Percentiles rank a stretch among this genome's conserved stretches.
Evolutionary conservation across 768 basidiomycete species (phyloP).

Genomic region (Boletus barrowsii): DNA sequence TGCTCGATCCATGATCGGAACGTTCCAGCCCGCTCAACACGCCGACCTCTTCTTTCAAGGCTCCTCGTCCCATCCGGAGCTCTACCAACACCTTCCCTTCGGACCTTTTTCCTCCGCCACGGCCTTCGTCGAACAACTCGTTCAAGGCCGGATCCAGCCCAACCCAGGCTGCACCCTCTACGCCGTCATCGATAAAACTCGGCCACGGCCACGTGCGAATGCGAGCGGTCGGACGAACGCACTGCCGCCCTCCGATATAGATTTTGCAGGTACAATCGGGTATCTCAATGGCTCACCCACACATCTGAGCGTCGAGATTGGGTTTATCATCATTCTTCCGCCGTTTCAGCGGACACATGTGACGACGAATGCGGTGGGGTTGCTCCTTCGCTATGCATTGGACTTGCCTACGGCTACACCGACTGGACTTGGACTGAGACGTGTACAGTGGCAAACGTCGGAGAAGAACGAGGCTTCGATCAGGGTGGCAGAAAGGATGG

Average conservation of each 20-base stretch:
- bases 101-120: slow-evolving; percentile 37
- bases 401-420: slow-evolving; percentile 32
- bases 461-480: slow-evolving; percentile 46
- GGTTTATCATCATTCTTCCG: slow-evolving; percentile 51
- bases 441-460: slow-evolving; percentile 62
- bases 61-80: slow-evolving; percentile 34
- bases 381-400: slow-evolving; percentile 49
- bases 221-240: neutral
- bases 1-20: neutral
- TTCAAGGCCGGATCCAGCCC: slow-evolving; percentile 34
- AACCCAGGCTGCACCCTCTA: slow-evolving; percentile 36
- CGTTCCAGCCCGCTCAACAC: slow-evolving; percentile 35
- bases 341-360: slow-evolving; percentile 64
- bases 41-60: slow-evolving; percentile 32
- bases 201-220: neutral
- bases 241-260: no score
- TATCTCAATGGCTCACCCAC: slow-evolving; percentile 42
- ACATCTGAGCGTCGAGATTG: slow-evolving; percentile 52
- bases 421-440: slow-evolving; percentile 52
- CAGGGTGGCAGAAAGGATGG: slow-evolving; percentile 53
- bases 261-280: slow-evolving; percentile 53
- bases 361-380: slow-evolving; percentile 49
- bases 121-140: slow-evolving; percentile 25
- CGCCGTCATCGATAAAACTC: slow-evolving; percentile 52
- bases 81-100: slow-evolving; percentile 49